Evolutionary conservation across 148 eudicot species (phyloP).

Genomic region (Spergularia marina): DNA sequence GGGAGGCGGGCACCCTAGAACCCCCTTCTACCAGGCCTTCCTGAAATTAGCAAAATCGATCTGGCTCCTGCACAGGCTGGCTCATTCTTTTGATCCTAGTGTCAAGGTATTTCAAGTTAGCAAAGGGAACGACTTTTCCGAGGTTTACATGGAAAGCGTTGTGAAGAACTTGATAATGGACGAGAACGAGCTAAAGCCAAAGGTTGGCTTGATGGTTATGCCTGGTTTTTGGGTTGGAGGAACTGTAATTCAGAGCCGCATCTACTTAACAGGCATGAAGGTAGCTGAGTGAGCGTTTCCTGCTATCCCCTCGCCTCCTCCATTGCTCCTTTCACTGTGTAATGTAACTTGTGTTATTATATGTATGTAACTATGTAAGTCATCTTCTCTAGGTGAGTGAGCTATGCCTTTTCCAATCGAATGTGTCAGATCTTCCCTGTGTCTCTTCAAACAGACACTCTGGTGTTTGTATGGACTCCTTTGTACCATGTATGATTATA

Average conservation of each 20-base stretch:
- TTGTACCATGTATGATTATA: slow-evolving; percentile 6
- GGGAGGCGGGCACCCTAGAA: slow-evolving; percentile 97
- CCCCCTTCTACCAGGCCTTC: slow-evolving; percentile 90
- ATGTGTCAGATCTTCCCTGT: background rate
- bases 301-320: background rate
- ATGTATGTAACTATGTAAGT: slow-evolving; percentile 10
- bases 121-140: slow-evolving; percentile 71
- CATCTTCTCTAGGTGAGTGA: slow-evolving; percentile 10
- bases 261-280: slow-evolving; percentile 68
- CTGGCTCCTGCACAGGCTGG: slow-evolving; percentile 87
- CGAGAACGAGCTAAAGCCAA: slow-evolving; percentile 60
- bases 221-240: slow-evolving; percentile 94
- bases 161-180: slow-evolving; percentile 49
- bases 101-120: slow-evolving; percentile 82
- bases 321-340: background rate
- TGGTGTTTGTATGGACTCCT: slow-evolving; percentile 4
- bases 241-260: slow-evolving; percentile 66
- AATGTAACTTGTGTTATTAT: slow-evolving; percentile 20
- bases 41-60: slow-evolving; percentile 81
- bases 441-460: background rate
- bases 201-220: slow-evolving; percentile 90
- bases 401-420: slow-evolving; percentile 1
- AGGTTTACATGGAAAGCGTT: slow-evolving; percentile 87
- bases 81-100: slow-evolving; percentile 78
- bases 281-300: slow-evolving; percentile 50